These are phyloP conservation scores for Pyrenochaeta sp. DNA, from an alignment of 2,329 filamentous ascomycete species.

Conservation along the genomic window DNA sequence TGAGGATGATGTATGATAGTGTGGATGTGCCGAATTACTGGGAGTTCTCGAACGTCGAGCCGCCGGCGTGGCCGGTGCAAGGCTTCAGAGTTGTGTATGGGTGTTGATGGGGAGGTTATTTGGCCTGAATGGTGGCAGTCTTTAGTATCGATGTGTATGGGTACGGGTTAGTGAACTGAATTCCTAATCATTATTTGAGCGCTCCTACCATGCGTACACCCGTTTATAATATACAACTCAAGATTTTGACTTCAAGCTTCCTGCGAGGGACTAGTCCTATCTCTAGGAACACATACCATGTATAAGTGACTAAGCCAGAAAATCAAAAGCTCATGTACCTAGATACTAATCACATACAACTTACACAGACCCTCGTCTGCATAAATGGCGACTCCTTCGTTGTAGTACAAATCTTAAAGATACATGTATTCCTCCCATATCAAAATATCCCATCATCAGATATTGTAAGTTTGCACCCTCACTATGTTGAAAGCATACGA, in stretches of 20 bases:
- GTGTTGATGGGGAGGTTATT: conserved; percentile 23
- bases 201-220: not conserved
- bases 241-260: too few relatives aligned
- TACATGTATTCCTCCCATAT: too few relatives aligned
- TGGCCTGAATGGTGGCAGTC: not conserved
- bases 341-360: too few relatives aligned
- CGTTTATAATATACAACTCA: too few relatives aligned
- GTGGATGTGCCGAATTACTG: conserved; percentile 34
- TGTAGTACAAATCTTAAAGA: too few relatives aligned
- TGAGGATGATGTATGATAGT: conserved; percentile 37
- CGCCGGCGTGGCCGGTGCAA: conserved; percentile 34
- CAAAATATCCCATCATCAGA: too few relatives aligned
- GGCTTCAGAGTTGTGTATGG: conserved; percentile 38
- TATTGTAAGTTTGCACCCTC: too few relatives aligned
- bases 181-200: not conserved
- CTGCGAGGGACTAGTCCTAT: too few relatives aligned
- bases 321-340: too few relatives aligned
- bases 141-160: not conserved
- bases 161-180: not conserved
- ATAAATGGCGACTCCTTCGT: too few relatives aligned
- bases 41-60: conserved; percentile 34
- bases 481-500: too few relatives aligned
- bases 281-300: not conserved
- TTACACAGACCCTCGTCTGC: too few relatives aligned
- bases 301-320: not conserved